These are phyloP conservation scores for Penicillium cinerascens DNA, from an alignment of 495 filamentous ascomycete genomes.

Conservation along the genomic window DNA sequence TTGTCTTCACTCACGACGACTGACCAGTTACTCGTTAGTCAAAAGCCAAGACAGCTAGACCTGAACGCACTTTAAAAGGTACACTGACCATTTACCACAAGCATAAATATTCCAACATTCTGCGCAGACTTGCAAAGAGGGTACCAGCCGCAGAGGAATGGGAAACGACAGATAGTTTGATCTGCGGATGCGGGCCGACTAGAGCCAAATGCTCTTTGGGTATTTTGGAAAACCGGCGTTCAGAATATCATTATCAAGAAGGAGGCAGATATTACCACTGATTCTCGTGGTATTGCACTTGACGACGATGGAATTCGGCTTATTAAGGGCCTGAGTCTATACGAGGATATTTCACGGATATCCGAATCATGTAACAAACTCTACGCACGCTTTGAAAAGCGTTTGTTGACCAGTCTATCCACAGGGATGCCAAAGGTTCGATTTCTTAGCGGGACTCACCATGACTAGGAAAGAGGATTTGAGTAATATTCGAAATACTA, in stretches of 20 bases:
- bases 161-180: slow-evolving; percentile 37
- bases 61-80: no score
- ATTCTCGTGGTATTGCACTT: slow-evolving; percentile 50
- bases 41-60: no score
- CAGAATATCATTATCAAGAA: slow-evolving; percentile 41
- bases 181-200: slow-evolving; percentile 39
- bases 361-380: slow-evolving; percentile 24
- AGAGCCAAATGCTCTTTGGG: slow-evolving; percentile 36
- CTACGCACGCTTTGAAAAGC: not conserved
- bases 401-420: not conserved
- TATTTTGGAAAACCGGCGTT: slow-evolving; percentile 27
- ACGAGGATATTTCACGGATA: slow-evolving; percentile 35
- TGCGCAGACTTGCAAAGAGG: not conserved
- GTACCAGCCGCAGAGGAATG: slow-evolving; percentile 6
- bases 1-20: no score
- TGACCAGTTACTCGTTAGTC: no score
- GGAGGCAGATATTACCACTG: slow-evolving; percentile 41
- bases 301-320: slow-evolving; percentile 50
- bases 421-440: slow-evolving; percentile 25
- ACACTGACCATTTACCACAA: no score
- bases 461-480: no score
- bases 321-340: slow-evolving; percentile 43
- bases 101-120: no score
- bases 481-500: no score
- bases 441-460: slow-evolving; percentile 25